Evolutionary conservation across 2,329 filamentous ascomycete species (phyloP), one percentile per base, ranked within the genome.

Genomic region (Sporothrix schenckii): DNA sequence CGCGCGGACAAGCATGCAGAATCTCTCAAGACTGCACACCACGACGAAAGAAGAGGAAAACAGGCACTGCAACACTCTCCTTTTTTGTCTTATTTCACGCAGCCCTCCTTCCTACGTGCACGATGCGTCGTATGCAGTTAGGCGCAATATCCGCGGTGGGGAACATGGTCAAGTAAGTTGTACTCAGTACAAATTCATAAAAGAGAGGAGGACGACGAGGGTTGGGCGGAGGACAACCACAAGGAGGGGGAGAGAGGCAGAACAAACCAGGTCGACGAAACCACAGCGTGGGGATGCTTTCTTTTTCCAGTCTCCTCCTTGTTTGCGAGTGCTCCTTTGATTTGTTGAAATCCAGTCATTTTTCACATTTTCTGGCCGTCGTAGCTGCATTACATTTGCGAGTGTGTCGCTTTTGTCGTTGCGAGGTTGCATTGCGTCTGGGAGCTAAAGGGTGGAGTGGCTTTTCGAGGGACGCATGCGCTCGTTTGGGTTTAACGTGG

Each of bases 351-450:
- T 52, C 53, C 47, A 53, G 63, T 66, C 63, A 66, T n/a, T 52
- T 66, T 50, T 66, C 47, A 39, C 27, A 14, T 52, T 66, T 66
- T 50, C 16, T 21, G 13, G 9, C 19, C 13, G 21, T 21, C 58
- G 4, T n/a, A 24, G 34, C n/a, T 67, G 65, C 65, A 67, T 54
- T 54, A 34, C 65, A 30, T 54, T 19, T 44, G 11, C 3, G 41
- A 50, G 50, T 27, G 50, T 60, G 34, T 44, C 4, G 14, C 21
- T 24, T 14, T 39, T 66, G 30, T 53, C 41, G 30, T 52, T 52
- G 47, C 52, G 63, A 53, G 63, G 63, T 66, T 66, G 63, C 63
- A 66, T 66, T 53, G 49, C 63, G 49, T 66, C 41, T 21, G 63
- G 21, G 30, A 13, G 61, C 63, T 34, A 50, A 53, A 24, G 39